Evolutionary conservation across 2,329 filamentous ascomycete genomes (phyloP).

Genomic region (Achaetomium macrosporum): DNA sequence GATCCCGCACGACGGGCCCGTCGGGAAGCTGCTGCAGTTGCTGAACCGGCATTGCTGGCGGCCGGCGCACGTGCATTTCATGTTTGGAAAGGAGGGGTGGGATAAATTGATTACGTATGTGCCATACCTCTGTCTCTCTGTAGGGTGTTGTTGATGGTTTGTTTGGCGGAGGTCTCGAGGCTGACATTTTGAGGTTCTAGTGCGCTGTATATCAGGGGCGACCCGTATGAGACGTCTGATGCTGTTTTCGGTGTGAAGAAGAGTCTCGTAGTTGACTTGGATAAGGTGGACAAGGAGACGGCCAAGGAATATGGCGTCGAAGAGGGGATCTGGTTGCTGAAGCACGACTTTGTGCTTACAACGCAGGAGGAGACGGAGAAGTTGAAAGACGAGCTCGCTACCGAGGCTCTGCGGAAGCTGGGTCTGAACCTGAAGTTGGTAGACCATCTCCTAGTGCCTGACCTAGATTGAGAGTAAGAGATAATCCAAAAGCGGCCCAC

Average conservation of each 20-base stretch:
- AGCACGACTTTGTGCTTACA: constrained; percentile 73
- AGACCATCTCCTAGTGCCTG: constrained; percentile 70
- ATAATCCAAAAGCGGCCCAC: background rate
- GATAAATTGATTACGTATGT: constrained; percentile 79
- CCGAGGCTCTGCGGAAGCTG: constrained; percentile 59
- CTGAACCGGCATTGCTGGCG: constrained; percentile 71
- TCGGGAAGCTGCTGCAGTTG: constrained; percentile 62
- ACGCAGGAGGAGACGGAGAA: constrained; percentile 61
- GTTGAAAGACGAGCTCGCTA: constrained; percentile 58
- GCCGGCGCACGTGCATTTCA: constrained; percentile 79
- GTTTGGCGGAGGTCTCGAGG: background rate
- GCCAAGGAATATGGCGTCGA: constrained; percentile 58
- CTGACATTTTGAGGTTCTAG: constrained; percentile 34
- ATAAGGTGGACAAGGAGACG: constrained; percentile 44
- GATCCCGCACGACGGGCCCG: constrained; percentile 78
- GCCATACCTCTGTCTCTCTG: background rate
- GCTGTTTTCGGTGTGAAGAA: constrained; percentile 85
- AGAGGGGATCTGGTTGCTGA: constrained; percentile 57
- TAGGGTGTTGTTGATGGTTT: background rate
- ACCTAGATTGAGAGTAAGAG: constrained; percentile 41
- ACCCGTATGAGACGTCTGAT: constrained; percentile 77
- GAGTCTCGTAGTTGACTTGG: constrained; percentile 63
- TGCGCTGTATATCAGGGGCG: constrained; percentile 69
- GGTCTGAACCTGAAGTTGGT: constrained; percentile 67
- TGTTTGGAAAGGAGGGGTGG: constrained; percentile 75